Percentiles rank a stretch among this genome's conserved stretches.
phyloP scores from a whole-genome alignment of 2,329 filamentous ascomycete species.

The Colletotrichum truncatum region DNA sequence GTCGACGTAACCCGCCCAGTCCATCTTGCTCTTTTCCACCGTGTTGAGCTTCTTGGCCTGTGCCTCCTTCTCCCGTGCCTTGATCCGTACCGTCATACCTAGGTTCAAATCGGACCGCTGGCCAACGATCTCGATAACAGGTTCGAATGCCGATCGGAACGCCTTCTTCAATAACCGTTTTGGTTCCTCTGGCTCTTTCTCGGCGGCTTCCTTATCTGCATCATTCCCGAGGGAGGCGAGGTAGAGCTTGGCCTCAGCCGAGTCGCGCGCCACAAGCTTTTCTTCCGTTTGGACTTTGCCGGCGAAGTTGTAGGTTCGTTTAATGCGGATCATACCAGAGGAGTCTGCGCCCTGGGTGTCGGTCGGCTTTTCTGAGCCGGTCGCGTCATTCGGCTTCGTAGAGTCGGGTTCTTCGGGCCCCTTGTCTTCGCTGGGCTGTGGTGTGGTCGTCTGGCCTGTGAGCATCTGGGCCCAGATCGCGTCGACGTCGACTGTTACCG shows the following conservation, averaged over 20 bases:
- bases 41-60: constrained; percentile 74
- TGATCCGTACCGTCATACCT: constrained; percentile 58
- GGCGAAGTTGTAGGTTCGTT: constrained; percentile 79
- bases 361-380: constrained; percentile 17
- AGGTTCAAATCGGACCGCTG: constrained; percentile 67
- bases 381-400: not conserved
- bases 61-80: constrained; percentile 55
- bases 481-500: constrained; percentile 77
- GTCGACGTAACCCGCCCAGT: constrained; percentile 78
- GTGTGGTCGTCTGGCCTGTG: constrained; percentile 44
- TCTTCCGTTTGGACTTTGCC: constrained; percentile 78
- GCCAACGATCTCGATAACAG: constrained; percentile 51
- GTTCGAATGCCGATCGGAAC: constrained; percentile 72
- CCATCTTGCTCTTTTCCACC: constrained; percentile 77
- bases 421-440: constrained; percentile 21
- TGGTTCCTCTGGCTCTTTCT: constrained; percentile 29
- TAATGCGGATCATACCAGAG: constrained; percentile 67
- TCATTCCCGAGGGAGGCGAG: constrained; percentile 59
- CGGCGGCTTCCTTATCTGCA: constrained; percentile 34
- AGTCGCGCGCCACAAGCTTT: constrained; percentile 72
- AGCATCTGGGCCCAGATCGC: constrained; percentile 76
- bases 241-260: constrained; percentile 72
- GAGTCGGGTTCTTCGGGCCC: constrained; percentile 17
- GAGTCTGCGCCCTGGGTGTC: constrained; percentile 35
- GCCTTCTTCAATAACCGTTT: constrained; percentile 61